A percentile compares a stretch with the other conserved stretches of the same genome.
Conservation (phyloP, 352 stramenopile species). For the Pythium insidiosum region DNA sequence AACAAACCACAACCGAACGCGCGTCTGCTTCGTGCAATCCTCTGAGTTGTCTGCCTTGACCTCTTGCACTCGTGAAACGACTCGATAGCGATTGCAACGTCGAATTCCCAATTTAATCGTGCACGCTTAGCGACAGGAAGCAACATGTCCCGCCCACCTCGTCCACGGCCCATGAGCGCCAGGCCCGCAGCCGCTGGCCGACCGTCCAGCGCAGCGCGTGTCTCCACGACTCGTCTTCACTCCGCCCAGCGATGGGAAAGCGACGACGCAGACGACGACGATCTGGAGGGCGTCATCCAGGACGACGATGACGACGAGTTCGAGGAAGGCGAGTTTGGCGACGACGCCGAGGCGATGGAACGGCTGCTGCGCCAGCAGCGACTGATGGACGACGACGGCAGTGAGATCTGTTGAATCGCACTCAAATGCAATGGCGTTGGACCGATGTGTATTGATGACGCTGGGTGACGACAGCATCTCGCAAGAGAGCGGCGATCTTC, state of each 20-base stretch:
- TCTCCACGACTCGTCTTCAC: no score
- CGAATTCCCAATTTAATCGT: no score
- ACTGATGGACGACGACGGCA: no score
- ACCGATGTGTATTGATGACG: no score
- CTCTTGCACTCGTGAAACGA: no score
- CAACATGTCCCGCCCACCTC: not conserved
- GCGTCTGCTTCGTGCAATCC: no score
- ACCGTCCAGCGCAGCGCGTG: constrained; percentile 1
- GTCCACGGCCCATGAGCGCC: constrained; percentile 36
- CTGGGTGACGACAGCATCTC: not conserved
- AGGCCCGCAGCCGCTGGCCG: constrained; percentile 20
- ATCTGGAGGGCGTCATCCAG: constrained; percentile 22
- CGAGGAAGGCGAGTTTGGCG: constrained; percentile 26
- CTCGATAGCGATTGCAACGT: no score
- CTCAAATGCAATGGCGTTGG: no score
- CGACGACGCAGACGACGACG: constrained; percentile 10
- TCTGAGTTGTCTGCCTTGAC: no score
- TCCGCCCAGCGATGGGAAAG: constrained; percentile 4
- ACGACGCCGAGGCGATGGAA: constrained; percentile 16
- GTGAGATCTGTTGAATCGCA: no score
- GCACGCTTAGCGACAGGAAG: no score
- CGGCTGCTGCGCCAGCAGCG: constrained; percentile 1
- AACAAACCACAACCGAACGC: no score
- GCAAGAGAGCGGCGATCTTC: constrained; percentile 1
- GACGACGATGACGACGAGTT: constrained; percentile 29